Conservation (phyloP, 257 asterid genomes). For the Penstemon newberryi region DNA sequence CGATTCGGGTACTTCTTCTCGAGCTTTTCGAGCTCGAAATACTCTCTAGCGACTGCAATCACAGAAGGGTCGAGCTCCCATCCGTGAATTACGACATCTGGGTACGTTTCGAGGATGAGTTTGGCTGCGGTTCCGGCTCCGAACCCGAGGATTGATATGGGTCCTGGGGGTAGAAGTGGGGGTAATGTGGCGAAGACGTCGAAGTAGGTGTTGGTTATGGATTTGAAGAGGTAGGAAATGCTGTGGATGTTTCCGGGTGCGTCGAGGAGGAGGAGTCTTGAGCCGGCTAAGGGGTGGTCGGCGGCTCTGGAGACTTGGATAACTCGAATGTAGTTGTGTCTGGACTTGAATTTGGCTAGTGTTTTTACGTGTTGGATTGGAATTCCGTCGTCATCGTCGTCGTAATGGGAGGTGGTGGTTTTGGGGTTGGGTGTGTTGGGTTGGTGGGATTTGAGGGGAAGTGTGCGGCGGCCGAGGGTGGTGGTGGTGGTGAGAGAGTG, state of each 20-base stretch:
- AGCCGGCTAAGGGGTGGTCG: conserved; percentile 85
- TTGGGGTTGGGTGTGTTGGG: conserved; percentile 32
- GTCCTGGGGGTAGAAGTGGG: conserved; percentile 81
- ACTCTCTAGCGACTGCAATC: conserved; percentile 68
- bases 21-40: conserved; percentile 63
- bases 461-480: conserved; percentile 7
- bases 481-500: conserved; percentile 13
- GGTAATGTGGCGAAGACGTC: conserved; percentile 88
- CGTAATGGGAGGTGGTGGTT: conserved; percentile 24
- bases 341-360: conserved; percentile 76
- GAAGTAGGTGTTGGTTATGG: conserved; percentile 70
- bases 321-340: conserved; percentile 80
- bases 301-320: conserved; percentile 79
- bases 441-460: conserved; percentile 33
- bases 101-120: conserved; percentile 61
- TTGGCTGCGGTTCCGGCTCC: conserved; percentile 85
- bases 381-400: conserved; percentile 54
- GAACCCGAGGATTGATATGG: conserved; percentile 79
- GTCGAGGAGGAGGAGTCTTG: conserved; percentile 80
- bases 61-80: conserved; percentile 91
- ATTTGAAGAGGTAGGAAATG: conserved; percentile 63
- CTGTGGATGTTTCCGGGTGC: conserved; percentile 97
- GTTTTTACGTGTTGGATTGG: conserved; percentile 74
- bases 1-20: conserved; percentile 53
- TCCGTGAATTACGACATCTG: conserved; percentile 54